Evolutionary conservation across 2,329 filamentous ascomycete species (phyloP).

Genomic region (Diaporthe amygdali): DNA sequence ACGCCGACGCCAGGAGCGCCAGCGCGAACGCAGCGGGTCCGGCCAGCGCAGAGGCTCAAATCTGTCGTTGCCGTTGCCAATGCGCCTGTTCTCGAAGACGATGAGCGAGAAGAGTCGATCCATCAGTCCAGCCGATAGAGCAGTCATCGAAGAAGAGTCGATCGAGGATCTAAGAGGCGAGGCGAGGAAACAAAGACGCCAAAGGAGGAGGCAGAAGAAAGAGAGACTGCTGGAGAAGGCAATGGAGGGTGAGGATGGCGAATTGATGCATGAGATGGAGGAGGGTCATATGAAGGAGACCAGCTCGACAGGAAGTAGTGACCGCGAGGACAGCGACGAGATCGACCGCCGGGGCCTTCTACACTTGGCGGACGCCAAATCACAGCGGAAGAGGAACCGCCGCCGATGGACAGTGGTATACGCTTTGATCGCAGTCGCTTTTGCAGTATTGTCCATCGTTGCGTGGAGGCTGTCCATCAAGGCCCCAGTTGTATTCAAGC

Average conservation of each 20-base stretch:
- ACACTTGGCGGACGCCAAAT: conserved; percentile 51
- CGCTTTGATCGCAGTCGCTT: conserved; percentile 55
- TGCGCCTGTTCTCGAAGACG: conserved; percentile 47
- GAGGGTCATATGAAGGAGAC: conserved; percentile 75
- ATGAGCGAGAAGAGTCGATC: conserved; percentile 41
- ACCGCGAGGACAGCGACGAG: conserved; percentile 65
- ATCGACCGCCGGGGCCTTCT: conserved; percentile 59
- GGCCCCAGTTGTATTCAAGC: conserved; percentile 39
- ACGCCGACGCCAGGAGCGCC: conserved; percentile 49
- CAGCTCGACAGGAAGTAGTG: conserved; percentile 67
- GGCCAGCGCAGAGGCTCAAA: conserved; percentile 39
- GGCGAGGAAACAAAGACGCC: conserved; percentile 54
- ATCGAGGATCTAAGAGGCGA: conserved; percentile 55
- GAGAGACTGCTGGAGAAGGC: conserved; percentile 58
- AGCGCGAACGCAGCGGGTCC: conserved; percentile 52
- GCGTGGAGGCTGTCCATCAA: conserved; percentile 64
- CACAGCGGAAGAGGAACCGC: conserved; percentile 57
- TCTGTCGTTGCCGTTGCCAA: conserved; percentile 55
- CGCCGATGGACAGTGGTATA: conserved; percentile 60
- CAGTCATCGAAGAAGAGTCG: conserved; percentile 39
- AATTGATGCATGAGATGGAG: conserved; percentile 91
- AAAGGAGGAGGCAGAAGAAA: conserved; percentile 58
- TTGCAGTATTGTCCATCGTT: conserved; percentile 60
- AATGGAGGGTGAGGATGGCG: conserved; percentile 70
- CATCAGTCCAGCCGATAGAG: conserved; percentile 43